Evolutionary conservation across 1,284 basidiomycete species (phyloP), one percentile per base, ranked within the genome.

Genomic region (Sutorius eximius): DNA sequence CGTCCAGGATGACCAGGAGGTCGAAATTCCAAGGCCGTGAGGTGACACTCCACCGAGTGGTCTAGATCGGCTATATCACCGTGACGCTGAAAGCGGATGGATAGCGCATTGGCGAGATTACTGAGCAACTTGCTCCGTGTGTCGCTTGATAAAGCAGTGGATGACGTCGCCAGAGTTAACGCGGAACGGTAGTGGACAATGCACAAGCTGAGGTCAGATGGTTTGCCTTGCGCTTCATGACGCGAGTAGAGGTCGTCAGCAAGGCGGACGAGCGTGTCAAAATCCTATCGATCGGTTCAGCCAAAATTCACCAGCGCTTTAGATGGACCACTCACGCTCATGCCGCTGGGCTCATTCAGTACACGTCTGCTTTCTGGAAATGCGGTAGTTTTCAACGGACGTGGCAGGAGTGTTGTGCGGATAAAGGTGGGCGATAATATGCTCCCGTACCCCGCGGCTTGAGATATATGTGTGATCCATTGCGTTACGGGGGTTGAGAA

Each of bases 41-140:
- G 50, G 40, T 66, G 62, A 47, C 60, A 65, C n/a, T 63, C 56
- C 24, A 74, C 65, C 1, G 73, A 70, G 36, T 66, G 63, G 8
- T 73, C 62, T 16, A 76, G 49, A 55, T 75, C 72, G 16, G 63
- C 61, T 27, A 64, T 51, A 42, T 66, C 59, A 0, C 68, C 66
- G 20, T 61, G 54, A 33, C 61, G 60, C 33, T 64, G 58, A 56
- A 71, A 75, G 18, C 70, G 68, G 15, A 59, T 59, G 30, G 60
- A 59, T 4, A 74, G 53, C 16, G 67, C 65, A 18, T 55, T 63
- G n/a, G 69, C 73, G 32, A 76, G 66, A 49, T 71, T 71, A 18
- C 57, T 58, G 38, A 61, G 57, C 20, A 71, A 15, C 37, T 65
- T 70, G 56, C 69, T 61, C n/a, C 51, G 57, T 30, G 46, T 54